Base-by-base conservation (phyloP, 257 asterid genomes). In the Solanum etuberosum region DNA sequence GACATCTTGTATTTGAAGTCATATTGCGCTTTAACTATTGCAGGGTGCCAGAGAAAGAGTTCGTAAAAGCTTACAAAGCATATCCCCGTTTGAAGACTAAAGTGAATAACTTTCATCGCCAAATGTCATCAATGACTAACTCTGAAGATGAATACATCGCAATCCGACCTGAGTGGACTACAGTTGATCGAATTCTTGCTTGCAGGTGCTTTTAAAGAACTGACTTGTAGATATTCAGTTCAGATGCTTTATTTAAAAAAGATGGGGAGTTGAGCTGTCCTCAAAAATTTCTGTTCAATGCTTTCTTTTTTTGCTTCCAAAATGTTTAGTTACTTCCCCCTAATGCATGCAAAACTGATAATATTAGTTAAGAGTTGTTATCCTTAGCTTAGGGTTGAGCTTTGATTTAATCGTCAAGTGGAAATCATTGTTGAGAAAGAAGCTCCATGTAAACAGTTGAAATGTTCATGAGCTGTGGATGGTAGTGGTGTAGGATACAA, bases 21-120 rank as follows among this genome's bases (percentile, higher is more conserved):
- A 70, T 68, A 73, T 32, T 85, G 40, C n/a, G 18, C 67, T 46
- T 46, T 80, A 86, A 67, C 87, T 89, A 67, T 89, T 91, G 86
- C 92, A 97, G 99, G 99, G 98, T 97, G 88, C 98, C 99, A 0
- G 99, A 97, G 95, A 91, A 88, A 83, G 96, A 95, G 87, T 95
- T 97, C 87, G 65, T 94, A 25, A 95, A 93, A 92, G 99, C 99
- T 82, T 96, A 93, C 93, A 97, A 94, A 93, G 89, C 97, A 71
- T 94, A 93, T 92, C 99, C 98, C 59, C 98, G 99, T 81, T 89
- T 97, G 85, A 93, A 92, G 89, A 96, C 98, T 61, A 96, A 95
- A 92, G 96, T 97, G 15, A 97, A 95, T 91, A 93, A 97, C 88
- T 97, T 95, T 87, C 92, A 94, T 86, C 93, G 89, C 43, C 99